Evolutionary conservation across 78 protist genomes (phyloP), one percentile per base, ranked within the genome.

Genomic region (Protostelium mycophagum): DNA sequence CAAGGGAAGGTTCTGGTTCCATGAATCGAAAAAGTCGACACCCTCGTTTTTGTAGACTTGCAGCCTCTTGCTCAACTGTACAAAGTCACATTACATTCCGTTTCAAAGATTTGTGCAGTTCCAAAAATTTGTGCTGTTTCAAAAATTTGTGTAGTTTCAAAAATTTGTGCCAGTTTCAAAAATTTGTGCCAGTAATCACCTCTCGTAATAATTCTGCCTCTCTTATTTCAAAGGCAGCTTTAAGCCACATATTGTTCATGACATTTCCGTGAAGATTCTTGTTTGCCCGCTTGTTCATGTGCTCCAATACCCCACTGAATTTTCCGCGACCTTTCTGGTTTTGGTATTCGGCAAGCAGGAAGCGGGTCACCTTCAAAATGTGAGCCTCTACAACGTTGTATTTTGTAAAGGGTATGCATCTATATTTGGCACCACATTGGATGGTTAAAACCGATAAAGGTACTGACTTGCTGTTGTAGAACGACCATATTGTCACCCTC

Each of bases 401-500:
- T n/a, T n/a, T n/a, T n/a, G n/a, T n/a, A n/a, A n/a, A n/a, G n/a
- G n/a, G n/a, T n/a, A n/a, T n/a, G n/a, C n/a, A n/a, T n/a, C n/a
- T n/a, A n/a, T n/a, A n/a, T n/a, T n/a, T n/a, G n/a, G n/a, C n/a
- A n/a, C n/a, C n/a, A n/a, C n/a, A n/a, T n/a, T n/a, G n/a, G n/a
- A n/a, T n/a, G n/a, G n/a, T n/a, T n/a, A n/a, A n/a, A n/a, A n/a
- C n/a, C n/a, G 73, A 51, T 51, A 16, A 51, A 5, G 5, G 73
- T 51, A 16, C 73, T 51, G 31, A 51, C 73, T 16, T 51, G 73
- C 37, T 92, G 94, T 88, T 92, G 94, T n/a, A 92, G 84, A 37
- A 92, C 91, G 28, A 92, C 94, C 35, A 90, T 91, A 28, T 92
- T 92, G 28, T 92, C 94, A 85, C 94, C 94, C 83, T 92, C 94